Evolutionary conservation across 78 protist species (phyloP).

Genomic region (Pelomyxa schiedti): DNA sequence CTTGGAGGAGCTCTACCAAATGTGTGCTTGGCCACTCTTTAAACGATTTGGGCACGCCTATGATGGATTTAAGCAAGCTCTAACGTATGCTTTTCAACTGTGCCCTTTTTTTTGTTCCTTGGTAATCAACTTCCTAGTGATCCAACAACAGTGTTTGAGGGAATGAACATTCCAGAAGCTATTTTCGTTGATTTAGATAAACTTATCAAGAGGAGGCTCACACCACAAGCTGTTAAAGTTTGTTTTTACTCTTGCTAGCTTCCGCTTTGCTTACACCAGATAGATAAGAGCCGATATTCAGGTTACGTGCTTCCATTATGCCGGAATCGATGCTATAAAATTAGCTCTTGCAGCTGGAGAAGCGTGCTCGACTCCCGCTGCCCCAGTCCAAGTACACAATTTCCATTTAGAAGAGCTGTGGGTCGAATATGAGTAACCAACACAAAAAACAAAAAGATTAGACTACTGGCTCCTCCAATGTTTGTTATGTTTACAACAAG

Average conservation of each 20-base stretch:
- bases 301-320: slow-evolving; percentile 83
- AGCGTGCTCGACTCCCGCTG: slow-evolving; percentile 14
- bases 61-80: slow-evolving; percentile 79
- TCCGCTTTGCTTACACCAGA: background rate
- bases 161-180: slow-evolving; percentile 15
- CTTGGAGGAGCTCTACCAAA: slow-evolving; percentile 45
- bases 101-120: background rate
- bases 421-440: background rate
- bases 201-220: slow-evolving; percentile 61
- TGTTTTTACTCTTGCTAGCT: background rate
- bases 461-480: slow-evolving; percentile 82
- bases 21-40: slow-evolving; percentile 81
- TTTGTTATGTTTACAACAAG: slow-evolving; percentile 72
- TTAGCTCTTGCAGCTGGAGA: slow-evolving; percentile 71
- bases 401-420: background rate
- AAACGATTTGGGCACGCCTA: slow-evolving; percentile 72
- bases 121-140: background rate
- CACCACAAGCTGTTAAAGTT: slow-evolving; percentile 70
- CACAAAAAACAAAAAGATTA: slow-evolving; percentile 13
- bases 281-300: slow-evolving; percentile 61
- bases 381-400: background rate
- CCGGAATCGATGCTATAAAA: slow-evolving; percentile 92
- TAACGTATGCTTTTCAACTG: slow-evolving; percentile 28
- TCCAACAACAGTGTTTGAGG: slow-evolving; percentile 18
- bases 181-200: slow-evolving; percentile 29